Evolutionary conservation across 345 rosid species (phyloP).

Genomic region (Acer campestre): DNA sequence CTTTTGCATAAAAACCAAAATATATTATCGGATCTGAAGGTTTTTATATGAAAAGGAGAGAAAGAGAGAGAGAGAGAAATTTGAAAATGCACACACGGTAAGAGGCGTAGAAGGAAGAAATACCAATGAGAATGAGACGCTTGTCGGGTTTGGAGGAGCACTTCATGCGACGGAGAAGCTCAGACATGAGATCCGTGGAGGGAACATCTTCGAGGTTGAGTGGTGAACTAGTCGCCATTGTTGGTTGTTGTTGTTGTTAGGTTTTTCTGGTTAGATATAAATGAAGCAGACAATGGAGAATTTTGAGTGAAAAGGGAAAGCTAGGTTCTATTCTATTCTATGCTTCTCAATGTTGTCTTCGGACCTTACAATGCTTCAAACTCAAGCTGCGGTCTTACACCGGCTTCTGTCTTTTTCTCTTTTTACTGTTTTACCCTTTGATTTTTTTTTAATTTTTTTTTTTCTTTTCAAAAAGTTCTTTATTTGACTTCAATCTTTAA

Average conservation of each 20-base stretch:
- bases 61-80: not conserved
- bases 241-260: not conserved
- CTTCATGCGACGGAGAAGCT: slow-evolving; percentile 94
- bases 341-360: not conserved
- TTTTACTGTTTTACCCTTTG: slow-evolving; percentile 10
- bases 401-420: not conserved
- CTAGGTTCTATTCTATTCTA: not conserved
- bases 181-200: slow-evolving; percentile 76
- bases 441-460: too few species aligned
- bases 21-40: slow-evolving; percentile 12
- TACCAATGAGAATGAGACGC: slow-evolving; percentile 93
- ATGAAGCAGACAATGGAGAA: not conserved
- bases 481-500: too few species aligned
- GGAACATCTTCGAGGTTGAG: slow-evolving; percentile 79
- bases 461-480: too few species aligned
- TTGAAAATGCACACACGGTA: not conserved
- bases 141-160: slow-evolving; percentile 89
- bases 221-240: slow-evolving; percentile 52
- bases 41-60: not conserved
- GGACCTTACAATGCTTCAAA: slow-evolving; percentile 34
- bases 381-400: slow-evolving; percentile 11
- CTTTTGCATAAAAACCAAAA: not conserved
- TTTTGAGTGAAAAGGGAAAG: not conserved
- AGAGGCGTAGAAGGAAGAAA: not conserved
- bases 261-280: not conserved